phyloP scores from a whole-genome alignment of 352 stramenopile species.

The Pythium brassicae region DNA sequence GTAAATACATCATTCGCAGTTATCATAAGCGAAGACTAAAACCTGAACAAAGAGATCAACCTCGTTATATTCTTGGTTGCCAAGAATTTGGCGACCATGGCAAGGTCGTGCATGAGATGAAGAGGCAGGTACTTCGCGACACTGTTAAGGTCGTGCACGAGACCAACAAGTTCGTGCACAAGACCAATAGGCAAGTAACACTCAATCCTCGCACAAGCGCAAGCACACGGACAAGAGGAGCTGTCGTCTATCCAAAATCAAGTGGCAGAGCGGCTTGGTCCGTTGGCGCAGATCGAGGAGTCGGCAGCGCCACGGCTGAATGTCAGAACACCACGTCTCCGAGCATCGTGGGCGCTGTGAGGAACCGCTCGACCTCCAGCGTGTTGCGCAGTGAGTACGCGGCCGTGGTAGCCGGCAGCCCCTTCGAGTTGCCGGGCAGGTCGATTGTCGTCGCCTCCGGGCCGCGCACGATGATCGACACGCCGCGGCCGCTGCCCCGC shows the following conservation, averaged over 20 bases:
- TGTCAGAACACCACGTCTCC: slow-evolving; percentile 19
- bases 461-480: slow-evolving; percentile 64
- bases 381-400: slow-evolving; percentile 58
- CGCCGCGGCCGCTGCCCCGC: slow-evolving; percentile 33
- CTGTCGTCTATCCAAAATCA: not conserved
- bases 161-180: too few species aligned
- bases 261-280: not conserved
- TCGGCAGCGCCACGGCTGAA: not conserved
- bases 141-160: too few species aligned
- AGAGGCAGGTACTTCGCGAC: too few species aligned
- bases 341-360: slow-evolving; percentile 41
- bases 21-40: too few species aligned
- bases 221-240: not conserved
- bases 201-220: too few species aligned
- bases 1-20: too few species aligned
- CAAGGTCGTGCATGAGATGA: too few species aligned
- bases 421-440: slow-evolving; percentile 36
- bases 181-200: too few species aligned
- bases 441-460: slow-evolving; percentile 40
- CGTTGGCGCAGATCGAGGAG: not conserved
- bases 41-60: too few species aligned
- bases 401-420: slow-evolving; percentile 45
- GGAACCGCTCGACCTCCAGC: slow-evolving; percentile 50
- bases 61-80: too few species aligned
- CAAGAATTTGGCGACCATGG: too few species aligned